Percentiles rank a stretch among this genome's conserved stretches.
Evolutionary conservation across 192 early-diverging fungal genomes (phyloP).

Genomic region (Lunasporangiospora selenospora): DNA sequence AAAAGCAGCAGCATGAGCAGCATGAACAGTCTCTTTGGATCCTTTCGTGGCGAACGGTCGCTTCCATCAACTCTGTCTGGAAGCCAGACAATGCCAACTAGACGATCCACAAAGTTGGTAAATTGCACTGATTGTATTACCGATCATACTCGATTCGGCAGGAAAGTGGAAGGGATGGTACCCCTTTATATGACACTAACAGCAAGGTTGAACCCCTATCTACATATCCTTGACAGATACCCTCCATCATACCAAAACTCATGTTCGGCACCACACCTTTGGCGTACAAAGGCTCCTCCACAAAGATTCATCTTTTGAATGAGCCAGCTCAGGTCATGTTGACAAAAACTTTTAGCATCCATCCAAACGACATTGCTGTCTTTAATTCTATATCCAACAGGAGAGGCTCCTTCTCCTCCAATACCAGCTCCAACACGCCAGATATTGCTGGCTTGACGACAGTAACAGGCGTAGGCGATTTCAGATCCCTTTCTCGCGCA

Average conservation of each 20-base stretch:
- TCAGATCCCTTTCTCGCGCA: slow-evolving; percentile 18
- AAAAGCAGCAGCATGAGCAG: slow-evolving; percentile 45
- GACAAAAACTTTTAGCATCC: slow-evolving; percentile 46
- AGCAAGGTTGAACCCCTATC: slow-evolving; percentile 38
- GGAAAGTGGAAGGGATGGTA: background rate
- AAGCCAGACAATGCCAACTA: slow-evolving; percentile 26
- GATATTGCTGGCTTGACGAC: slow-evolving; percentile 28
- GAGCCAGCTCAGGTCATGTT: slow-evolving; percentile 42
- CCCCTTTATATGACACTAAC: slow-evolving; percentile 11
- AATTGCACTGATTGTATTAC: background rate
- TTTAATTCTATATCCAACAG: slow-evolving; percentile 32
- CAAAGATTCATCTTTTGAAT: slow-evolving; percentile 52
- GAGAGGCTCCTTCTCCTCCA: slow-evolving; percentile 42
- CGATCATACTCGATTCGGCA: background rate
- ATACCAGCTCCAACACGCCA: slow-evolving; percentile 14
- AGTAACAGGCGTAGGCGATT: slow-evolving; percentile 35
- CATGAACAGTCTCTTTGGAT: slow-evolving; percentile 41
- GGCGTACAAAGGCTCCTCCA: slow-evolving; percentile 57
- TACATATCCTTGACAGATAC: slow-evolving; percentile 38
- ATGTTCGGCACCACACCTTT: slow-evolving; percentile 62
- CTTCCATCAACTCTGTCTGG: slow-evolving; percentile 31
- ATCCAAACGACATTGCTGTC: slow-evolving; percentile 31
- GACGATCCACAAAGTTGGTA: slow-evolving; percentile 30
- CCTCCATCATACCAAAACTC: slow-evolving; percentile 52
- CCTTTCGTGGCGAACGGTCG: slow-evolving; percentile 45